Conservation (phyloP, 169 alveolate genomes). For the Eimeria brunetti region DNA sequence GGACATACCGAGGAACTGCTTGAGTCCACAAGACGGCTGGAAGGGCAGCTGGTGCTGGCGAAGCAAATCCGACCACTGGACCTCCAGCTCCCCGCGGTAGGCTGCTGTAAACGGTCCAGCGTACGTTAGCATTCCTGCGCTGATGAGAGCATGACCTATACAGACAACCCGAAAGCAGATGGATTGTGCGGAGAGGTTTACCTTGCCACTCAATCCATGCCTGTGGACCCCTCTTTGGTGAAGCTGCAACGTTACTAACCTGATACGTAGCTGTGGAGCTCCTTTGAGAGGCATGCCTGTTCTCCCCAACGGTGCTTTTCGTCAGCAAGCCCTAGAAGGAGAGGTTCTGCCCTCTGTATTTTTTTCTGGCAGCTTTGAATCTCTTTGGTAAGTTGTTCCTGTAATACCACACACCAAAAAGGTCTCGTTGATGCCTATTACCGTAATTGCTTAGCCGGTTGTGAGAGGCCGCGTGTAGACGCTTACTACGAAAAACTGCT, state of each 20-base stretch:
- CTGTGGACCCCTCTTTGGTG: background rate
- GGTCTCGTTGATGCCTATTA: constrained; percentile 88
- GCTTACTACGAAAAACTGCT: constrained; percentile 71
- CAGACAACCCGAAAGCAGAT: constrained; percentile 81
- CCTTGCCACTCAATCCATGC: constrained; percentile 1
- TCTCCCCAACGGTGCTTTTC: constrained; percentile 97
- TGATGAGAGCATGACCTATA: constrained; percentile 95
- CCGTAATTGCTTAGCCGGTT: constrained; percentile 87
- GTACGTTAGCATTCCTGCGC: constrained; percentile 89
- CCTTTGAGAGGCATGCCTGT: constrained; percentile 90
- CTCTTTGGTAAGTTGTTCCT: constrained; percentile 86
- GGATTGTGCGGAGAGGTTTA: background rate
- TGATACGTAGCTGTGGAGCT: constrained; percentile 64
- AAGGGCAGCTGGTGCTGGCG: constrained; percentile 86
- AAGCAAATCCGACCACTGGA: constrained; percentile 89
- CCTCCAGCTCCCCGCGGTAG: constrained; percentile 91
- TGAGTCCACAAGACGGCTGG: constrained; percentile 89
- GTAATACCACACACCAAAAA: constrained; percentile 84
- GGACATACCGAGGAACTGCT: constrained; percentile 81
- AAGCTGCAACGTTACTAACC: constrained; percentile 66
- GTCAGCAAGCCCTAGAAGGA: constrained; percentile 95
- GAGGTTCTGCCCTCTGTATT: constrained; percentile 94
- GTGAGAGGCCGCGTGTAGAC: constrained; percentile 89
- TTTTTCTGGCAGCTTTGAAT: constrained; percentile 85
- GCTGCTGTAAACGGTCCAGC: constrained; percentile 96